These are phyloP conservation scores for Odontarrhena argentea DNA, from an alignment of 345 rosid genomes.

Conservation along the genomic window DNA sequence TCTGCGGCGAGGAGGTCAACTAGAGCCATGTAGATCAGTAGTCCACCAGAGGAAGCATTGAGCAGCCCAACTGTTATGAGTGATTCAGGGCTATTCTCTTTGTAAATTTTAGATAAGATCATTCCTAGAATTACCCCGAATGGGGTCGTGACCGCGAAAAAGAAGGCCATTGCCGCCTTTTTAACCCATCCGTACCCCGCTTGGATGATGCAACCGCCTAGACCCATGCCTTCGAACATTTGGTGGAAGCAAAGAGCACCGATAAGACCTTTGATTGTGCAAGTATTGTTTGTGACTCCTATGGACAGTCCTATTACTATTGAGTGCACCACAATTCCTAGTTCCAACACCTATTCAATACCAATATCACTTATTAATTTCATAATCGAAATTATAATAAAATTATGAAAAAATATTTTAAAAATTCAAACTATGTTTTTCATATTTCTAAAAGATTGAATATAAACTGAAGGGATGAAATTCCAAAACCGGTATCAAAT, in stretches of 20 bases:
- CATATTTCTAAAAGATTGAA: too few species aligned
- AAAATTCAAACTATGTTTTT: too few species aligned
- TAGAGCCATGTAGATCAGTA: constrained; percentile 71
- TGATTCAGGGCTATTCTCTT: constrained; percentile 56
- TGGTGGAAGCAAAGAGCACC: constrained; percentile 80
- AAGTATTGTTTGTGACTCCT: constrained; percentile 63
- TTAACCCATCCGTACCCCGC: constrained; percentile 39
- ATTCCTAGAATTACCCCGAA: constrained; percentile 63
- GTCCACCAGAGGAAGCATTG: constrained; percentile 64
- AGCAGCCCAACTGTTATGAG: constrained; percentile 59
- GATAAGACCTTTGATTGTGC: constrained; percentile 52
- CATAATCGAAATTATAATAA: neutral
- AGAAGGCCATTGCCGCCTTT: constrained; percentile 50
- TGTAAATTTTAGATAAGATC: constrained; percentile 45
- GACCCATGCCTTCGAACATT: constrained; percentile 78
- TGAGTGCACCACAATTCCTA: constrained; percentile 76
- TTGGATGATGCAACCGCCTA: constrained; percentile 69
- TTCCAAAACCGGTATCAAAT: too few species aligned
- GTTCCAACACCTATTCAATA: constrained; percentile 55
- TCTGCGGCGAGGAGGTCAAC: constrained; percentile 71
- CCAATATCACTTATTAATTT: neutral
- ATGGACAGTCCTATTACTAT: constrained; percentile 65
- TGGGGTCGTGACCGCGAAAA: constrained; percentile 67
- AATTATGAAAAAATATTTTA: too few species aligned
- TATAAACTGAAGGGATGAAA: too few species aligned